Percentiles rank a stretch among this genome's conserved stretches.
Evolutionary conservation across 106 monocot genomes (phyloP).

Genomic region (Phalaenopsis aphrodite): DNA sequence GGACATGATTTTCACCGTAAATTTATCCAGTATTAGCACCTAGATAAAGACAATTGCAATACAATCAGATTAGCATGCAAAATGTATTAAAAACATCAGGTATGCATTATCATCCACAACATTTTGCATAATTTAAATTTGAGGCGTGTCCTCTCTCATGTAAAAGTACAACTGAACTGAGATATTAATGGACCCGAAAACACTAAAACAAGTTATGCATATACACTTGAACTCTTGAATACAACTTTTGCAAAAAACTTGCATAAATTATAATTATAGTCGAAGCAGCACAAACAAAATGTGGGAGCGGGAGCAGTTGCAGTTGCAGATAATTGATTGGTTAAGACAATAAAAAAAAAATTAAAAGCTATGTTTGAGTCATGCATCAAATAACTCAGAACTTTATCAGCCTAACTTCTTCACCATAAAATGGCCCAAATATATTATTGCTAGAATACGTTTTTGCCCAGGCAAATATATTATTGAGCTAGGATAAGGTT

Average conservation of each 20-base stretch:
- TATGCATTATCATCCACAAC: neutral
- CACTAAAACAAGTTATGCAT: neutral
- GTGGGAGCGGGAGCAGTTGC: too few relatives aligned
- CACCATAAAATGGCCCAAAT: neutral
- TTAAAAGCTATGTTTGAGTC: neutral
- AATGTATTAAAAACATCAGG: neutral
- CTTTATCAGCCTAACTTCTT: neutral
- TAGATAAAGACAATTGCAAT: constrained; percentile 11
- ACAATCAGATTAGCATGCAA: neutral
- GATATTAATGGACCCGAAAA: neutral
- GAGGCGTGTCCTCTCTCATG: neutral
- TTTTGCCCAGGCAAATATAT: neutral
- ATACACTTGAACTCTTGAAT: neutral
- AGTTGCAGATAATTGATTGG: neutral
- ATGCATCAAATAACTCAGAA: neutral
- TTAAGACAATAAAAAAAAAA: neutral
- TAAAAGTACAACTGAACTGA: neutral
- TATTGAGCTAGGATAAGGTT: neutral
- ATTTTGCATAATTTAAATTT: neutral
- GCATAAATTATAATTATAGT: neutral
- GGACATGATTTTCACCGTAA: constrained; percentile 86
- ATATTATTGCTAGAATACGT: too few relatives aligned
- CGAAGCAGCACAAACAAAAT: neutral
- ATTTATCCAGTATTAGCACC: constrained; percentile 95
- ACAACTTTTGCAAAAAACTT: neutral